Evolutionary conservation across 116 monocot genomes (phyloP), one percentile per base, ranked within the genome.

Genomic region (Phalaenopsis hybrid): DNA sequence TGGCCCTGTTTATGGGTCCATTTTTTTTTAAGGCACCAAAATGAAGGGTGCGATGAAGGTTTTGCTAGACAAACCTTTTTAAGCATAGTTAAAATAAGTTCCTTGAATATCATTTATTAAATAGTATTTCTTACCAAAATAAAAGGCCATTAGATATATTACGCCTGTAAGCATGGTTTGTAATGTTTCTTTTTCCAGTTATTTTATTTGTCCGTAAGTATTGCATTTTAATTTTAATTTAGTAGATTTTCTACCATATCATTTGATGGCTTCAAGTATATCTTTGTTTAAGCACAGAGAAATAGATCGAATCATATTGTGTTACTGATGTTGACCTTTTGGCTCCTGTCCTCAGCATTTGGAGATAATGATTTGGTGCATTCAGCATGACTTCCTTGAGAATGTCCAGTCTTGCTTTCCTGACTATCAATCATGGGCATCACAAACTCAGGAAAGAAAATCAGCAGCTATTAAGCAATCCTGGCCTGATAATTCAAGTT

Each of bases 321-420:
- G 58, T 79, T 79, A 37, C 58, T 57, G 31, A 57, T 0, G 37
- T 59, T 28, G 25, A 25, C 13, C 10, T 49, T 81, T 46, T 44
- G 13, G 6, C 23, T 81, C 63, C 25, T 77, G 84, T 79, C 7
- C 85, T 41, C 85, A 96, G 96, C 96, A 96, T 85, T 89, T 91
- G 86, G 92, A 96, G 70, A 88, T 91, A 59, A 91, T 94, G 85
- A 82, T 86, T 31, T 96, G 96, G 96, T 96, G 96, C 57, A 79
- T 81, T 44, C 85, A 88, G 48, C 92, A 96, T 85, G 57, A 88
- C 33, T 96, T 91, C 85, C 88, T 96, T 55, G 83, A 89, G 81
- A 79, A 89, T 79, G 55, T 89, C 44, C 81, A 48, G 55, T 79
- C 87, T 83, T 86, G 86, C 2, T 83, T 83, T 82, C 75, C 73